Evolutionary conservation across 1,284 basidiomycete species (phyloP), one percentile per base, ranked within the genome.

Genomic region (Malassezia sympodialis): DNA sequence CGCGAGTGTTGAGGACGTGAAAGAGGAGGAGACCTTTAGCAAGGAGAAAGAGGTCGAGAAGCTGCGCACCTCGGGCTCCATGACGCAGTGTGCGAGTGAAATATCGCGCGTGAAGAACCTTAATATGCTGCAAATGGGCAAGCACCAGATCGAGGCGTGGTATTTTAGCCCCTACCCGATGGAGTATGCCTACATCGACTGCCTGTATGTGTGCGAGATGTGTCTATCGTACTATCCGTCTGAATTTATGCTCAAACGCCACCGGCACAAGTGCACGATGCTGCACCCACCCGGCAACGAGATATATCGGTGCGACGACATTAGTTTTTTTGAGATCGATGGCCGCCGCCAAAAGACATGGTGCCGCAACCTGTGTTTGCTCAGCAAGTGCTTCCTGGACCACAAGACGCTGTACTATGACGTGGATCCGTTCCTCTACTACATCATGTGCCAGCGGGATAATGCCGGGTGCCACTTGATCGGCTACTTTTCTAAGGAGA

Each of bases 391-490:
- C 75, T 99, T 99, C 77, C 83, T 99, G 63, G 94, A 99, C 75
- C 94, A 99, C 59, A 99, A 99, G 80, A 98, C 94, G 26, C 80
- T 99, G 64, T 98, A 98, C 79, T 99, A 96, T 79, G 94, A 99
- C 77, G 94, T 98, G 66, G 96, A 96, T 58, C 94, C 94, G 4
- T 99, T 99, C 79, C 82, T 99, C 80, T 99, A 91, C 80, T 99
- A 98, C 80, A 86, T 93, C 76, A 93, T 98, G 90, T 70, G 85
- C 51, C 83, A 86, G 70, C 83, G 90, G 60, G 93, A 98, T 78
- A 84, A 88, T 27, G 79, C 81, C 21, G 94, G 94, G 17, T 90
- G 88, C 72, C 94, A 98, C 75, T 78, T 96, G 63, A 87, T 99
- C 61, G 93, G 93, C 35, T 99, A 96, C 78, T 99, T 99, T 76